Base-by-base conservation (phyloP, 495 filamentous ascomycete genomes). In the Tuber magnatum region DNA sequence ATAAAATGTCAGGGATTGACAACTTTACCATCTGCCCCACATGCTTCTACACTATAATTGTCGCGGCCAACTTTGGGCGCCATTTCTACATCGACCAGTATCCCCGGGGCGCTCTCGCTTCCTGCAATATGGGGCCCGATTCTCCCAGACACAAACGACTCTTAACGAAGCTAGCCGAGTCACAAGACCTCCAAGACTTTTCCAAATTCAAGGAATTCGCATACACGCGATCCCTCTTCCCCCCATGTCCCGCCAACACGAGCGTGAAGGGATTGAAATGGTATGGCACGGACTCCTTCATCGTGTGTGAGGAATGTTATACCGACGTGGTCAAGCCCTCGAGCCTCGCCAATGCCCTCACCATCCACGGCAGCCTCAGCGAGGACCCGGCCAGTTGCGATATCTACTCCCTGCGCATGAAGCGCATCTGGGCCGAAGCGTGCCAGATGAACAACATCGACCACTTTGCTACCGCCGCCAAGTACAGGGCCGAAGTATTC, bases 401-500 rank as follows among this genome's bases (percentile, higher is more conserved):
- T 28, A 65, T 65, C 56, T 65, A 65, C 56, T 65, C 56, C 56
- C 56, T 28, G 14, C 56, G 56, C 28, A 65, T 65, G 56, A 65
- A 65, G 28, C 28, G 56, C 28, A 35, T 65, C 56, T 65, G 56
- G 56, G 56, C 56, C 28, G 56, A 65, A 4, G 56, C 56, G 56
- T 65, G 56, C 28, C 56, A 18, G 28, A 16, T 65, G 56, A 65
- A 65, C 28, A 12, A 65, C 56, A 1, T 65, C 28, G 32, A 28
- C 28, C 56, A 65, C 56, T 65, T 65, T 12, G 56, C 56, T 35
- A 28, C 56, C 28, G 28, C 56, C 28, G 56, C 56, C 14, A 35
- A 35, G 28, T 14, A 65, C 28, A 65, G 56, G 56, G 28, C 56
- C 14, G 56, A 65, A 32, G 56, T 65, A 14, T 65, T 35, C 56